Conservation (phyloP, 768 basidiomycete species). For the Suillus bovinus region DNA sequence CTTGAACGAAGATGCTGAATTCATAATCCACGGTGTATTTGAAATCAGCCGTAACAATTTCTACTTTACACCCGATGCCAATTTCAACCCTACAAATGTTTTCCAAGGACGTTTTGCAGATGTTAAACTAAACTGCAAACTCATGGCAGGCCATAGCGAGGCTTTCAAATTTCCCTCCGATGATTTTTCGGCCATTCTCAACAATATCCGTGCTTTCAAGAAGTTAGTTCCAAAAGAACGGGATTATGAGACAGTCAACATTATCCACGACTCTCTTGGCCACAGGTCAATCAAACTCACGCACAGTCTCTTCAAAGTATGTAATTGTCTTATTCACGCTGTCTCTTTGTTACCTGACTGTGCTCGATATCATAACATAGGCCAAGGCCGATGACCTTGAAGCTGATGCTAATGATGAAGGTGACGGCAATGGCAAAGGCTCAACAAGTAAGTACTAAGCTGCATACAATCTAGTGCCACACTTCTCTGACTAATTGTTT, state of each 20-base stretch:
- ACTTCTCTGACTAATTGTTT: background rate
- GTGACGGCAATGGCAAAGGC: no score
- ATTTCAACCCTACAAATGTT: no score
- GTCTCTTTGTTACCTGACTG: background rate
- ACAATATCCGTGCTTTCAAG: background rate
- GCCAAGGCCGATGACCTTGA: background rate
- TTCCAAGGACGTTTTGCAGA: no score
- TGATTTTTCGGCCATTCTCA: no score
- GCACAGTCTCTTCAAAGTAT: constrained; percentile 7
- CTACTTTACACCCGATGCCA: no score
- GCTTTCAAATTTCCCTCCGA: no score
- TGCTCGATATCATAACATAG: background rate
- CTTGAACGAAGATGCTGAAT: no score
- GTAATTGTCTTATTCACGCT: background rate
- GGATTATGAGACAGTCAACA: background rate
- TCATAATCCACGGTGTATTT: no score
- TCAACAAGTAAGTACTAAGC: no score
- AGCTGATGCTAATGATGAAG: background rate
- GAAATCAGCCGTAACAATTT: no score
- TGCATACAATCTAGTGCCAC: background rate
- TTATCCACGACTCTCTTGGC: background rate
- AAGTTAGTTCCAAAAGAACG: background rate
- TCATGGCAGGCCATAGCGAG: no score
- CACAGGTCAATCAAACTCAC: constrained; percentile 2
- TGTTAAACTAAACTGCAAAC: no score